Evolutionary conservation across 495 filamentous ascomycete species (phyloP), one percentile per base, ranked within the genome.

Genomic region (Extremus antarcticus): DNA sequence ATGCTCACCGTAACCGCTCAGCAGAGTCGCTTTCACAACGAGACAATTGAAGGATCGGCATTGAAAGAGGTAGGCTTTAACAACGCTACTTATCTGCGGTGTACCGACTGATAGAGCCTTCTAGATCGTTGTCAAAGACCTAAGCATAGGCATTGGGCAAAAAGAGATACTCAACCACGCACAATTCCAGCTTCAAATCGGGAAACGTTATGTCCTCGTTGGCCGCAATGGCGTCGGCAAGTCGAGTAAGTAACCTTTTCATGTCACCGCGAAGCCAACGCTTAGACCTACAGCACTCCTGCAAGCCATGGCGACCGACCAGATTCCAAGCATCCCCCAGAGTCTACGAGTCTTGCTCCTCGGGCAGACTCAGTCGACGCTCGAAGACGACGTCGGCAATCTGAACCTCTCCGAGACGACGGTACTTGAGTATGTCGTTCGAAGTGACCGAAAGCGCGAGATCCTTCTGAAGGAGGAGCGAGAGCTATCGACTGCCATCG

Each of bases 211-310:
- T 71, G 87, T 83, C 0, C 67, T 92, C 9, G 70, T 90, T 20
- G 87, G 87, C 0, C 73, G 85, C 21, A 92, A 92, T 72, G 87
- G 87, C 1, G 79, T 80, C 2, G 87, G 87, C 4, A 92, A 92
- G 66, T 87, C 83, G 17, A 92, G 83, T 87, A 63, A 68, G 29
- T 35, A 4, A 79, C 60, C 21, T 41, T 10, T 40, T 16, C 29
- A 52, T 25, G 10, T n/a, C 25, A 16, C 10, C 35, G 21, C 35
- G n/a, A n/a, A n/a, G n/a, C n/a, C n/a, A n/a, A n/a, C n/a, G n/a
- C n/a, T 25, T 58, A 45, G 7, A 21, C 2, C 19, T 53, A 0
- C 38, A 87, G 84, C 87, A 1, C 69, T 92, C 21, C 68, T 90
- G 32, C 77, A 79, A 54, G 84, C 87, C 19, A 81, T 92, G 53